Evolutionary conservation across 2,329 filamentous ascomycete species (phyloP).

Genomic region (Fusarium decemcellulare): DNA sequence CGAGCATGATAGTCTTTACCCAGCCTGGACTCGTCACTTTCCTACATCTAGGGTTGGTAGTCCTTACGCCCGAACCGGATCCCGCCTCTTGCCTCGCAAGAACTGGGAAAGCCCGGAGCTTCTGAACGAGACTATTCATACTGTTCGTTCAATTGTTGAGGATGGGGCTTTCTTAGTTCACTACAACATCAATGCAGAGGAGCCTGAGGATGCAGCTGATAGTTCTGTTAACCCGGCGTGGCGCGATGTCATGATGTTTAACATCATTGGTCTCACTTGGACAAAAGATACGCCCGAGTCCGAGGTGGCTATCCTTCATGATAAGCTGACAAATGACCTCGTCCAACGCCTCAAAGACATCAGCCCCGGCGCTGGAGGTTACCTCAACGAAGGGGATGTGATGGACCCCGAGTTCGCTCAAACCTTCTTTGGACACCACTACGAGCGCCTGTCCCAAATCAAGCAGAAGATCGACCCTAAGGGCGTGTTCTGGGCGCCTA

Average conservation of each 20-base stretch:
- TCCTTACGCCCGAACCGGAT: constrained; percentile 48
- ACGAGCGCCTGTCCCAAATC: constrained; percentile 43
- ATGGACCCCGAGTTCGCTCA: constrained; percentile 46
- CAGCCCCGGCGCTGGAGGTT: constrained; percentile 44
- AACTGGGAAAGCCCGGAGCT: constrained; percentile 38
- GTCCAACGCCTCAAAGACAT: constrained; percentile 49
- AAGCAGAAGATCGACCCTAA: constrained; percentile 51
- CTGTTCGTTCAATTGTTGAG: constrained; percentile 37
- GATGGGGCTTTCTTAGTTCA: constrained; percentile 44
- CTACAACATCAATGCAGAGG: constrained; percentile 45
- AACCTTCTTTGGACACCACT: constrained; percentile 49
- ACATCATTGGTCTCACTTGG: constrained; percentile 48
- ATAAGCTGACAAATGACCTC: constrained; percentile 49
- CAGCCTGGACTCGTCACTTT: constrained; percentile 57
- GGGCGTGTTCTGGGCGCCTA: constrained; percentile 43
- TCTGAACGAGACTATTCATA: constrained; percentile 37
- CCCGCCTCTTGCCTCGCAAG: constrained; percentile 57
- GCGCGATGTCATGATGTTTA: constrained; percentile 57
- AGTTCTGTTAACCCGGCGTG: constrained; percentile 62
- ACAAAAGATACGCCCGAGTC: constrained; percentile 19
- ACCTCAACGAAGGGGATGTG: constrained; percentile 52
- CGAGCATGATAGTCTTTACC: constrained; percentile 53
- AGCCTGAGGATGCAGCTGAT: constrained; percentile 36
- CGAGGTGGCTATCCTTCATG: constrained; percentile 40
- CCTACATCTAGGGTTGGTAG: constrained; percentile 45